Evolutionary conservation across 192 early-diverging fungal species (phyloP).

Genomic region (Rhizoclosmatium globosum): DNA sequence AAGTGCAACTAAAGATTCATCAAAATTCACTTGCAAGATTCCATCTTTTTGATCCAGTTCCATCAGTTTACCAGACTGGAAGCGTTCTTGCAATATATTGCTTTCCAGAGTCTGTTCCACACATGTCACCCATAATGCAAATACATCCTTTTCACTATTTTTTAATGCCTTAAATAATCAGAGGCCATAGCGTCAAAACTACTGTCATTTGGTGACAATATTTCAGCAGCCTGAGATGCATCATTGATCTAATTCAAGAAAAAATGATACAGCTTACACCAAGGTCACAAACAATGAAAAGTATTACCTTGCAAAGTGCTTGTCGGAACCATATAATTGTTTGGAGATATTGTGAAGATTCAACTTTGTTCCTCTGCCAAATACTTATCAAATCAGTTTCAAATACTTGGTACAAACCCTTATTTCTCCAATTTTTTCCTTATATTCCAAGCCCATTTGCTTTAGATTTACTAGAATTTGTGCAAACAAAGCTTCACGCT

Average conservation of each 20-base stretch:
- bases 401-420: too few species aligned
- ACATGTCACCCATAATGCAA: conserved; percentile 49
- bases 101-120: conserved; percentile 45
- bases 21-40: conserved; percentile 59
- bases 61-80: conserved; percentile 53
- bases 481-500: conserved; percentile 50
- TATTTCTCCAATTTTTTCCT: conserved; percentile 30
- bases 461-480: conserved; percentile 50
- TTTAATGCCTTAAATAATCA: conserved; percentile 46
- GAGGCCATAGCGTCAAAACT: conserved; percentile 39
- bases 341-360: conserved; percentile 28
- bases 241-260: conserved; percentile 47
- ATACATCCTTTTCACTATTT: conserved; percentile 55
- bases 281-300: neutral
- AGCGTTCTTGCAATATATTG: conserved; percentile 16
- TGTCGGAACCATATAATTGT: conserved; percentile 58
- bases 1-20: conserved; percentile 55
- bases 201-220: conserved; percentile 41
- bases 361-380: conserved; percentile 13
- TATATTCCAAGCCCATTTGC: conserved; percentile 39
- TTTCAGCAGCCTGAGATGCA: conserved; percentile 39
- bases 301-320: conserved; percentile 45
- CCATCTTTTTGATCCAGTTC: conserved; percentile 59
- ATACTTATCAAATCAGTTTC: neutral
- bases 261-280: neutral